Evolutionary conservation across 2,329 filamentous ascomycete species (phyloP).

Genomic region (Aspergillus awamori): DNA sequence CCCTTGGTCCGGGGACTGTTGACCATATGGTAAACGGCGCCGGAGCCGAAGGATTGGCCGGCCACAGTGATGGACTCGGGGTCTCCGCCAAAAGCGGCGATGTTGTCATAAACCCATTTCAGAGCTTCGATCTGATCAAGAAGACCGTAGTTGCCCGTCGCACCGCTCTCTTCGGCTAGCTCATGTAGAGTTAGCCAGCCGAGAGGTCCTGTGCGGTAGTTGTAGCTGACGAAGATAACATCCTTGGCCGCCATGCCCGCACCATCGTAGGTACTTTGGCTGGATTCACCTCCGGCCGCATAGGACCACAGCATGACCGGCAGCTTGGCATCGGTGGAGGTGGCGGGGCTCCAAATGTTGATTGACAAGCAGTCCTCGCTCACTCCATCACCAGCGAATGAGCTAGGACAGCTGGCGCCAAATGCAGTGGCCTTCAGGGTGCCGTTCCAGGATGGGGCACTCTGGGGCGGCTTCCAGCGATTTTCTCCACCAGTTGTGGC

Average conservation of each 20-base stretch:
- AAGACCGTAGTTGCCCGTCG: neutral
- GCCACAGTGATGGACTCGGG: neutral
- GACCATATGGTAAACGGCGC: neutral
- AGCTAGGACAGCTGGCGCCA: neutral
- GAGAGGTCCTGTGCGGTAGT: neutral
- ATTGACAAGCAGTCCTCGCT: neutral
- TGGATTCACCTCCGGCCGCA: neutral
- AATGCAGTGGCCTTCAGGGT: neutral
- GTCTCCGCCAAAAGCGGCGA: neutral
- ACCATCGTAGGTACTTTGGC: neutral
- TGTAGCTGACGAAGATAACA: neutral
- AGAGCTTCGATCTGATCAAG: neutral
- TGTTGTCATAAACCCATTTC: neutral
- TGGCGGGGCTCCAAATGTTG: conserved; percentile 2
- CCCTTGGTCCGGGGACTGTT: neutral
- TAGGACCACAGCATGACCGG: neutral
- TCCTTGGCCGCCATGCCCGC: neutral
- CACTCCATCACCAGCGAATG: neutral
- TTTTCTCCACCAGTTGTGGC: neutral
- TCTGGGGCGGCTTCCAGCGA: neutral
- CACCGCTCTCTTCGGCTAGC: neutral
- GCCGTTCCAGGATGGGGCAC: neutral
- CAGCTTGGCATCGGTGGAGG: neutral
- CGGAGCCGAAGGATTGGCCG: neutral
- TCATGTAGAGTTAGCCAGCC: neutral